These are phyloP conservation scores for Lactarius pseudohatsudake DNA, from an alignment of 768 basidiomycete genomes.

Conservation along the genomic window DNA sequence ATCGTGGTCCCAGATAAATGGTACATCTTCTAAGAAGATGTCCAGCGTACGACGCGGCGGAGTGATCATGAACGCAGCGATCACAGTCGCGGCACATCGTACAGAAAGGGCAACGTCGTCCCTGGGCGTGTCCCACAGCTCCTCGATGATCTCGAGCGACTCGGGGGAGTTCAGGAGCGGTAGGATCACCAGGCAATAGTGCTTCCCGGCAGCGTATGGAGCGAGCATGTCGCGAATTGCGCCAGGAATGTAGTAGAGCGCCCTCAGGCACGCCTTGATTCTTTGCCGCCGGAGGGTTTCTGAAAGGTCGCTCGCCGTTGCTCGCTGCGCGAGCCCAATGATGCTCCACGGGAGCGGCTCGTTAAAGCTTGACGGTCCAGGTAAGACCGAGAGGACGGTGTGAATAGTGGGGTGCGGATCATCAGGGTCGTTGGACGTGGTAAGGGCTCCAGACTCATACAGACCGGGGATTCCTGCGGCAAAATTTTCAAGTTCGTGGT, in stretches of 20 bases:
- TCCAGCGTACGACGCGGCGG: too few relatives aligned
- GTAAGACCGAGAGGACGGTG: neutral
- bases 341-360: conserved; percentile 1
- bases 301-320: neutral
- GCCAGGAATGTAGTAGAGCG: neutral
- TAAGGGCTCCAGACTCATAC: too few relatives aligned
- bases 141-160: neutral
- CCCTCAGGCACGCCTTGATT: neutral
- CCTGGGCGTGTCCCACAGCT: too few relatives aligned
- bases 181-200: neutral
- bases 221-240: neutral
- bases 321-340: neutral
- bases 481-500: too few relatives aligned
- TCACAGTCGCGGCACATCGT: too few relatives aligned
- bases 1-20: too few relatives aligned
- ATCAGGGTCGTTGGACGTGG: too few relatives aligned
- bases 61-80: too few relatives aligned
- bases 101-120: too few relatives aligned
- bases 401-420: too few relatives aligned
- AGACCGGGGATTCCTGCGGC: too few relatives aligned
- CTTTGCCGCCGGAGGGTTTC: neutral
- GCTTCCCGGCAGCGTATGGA: neutral
- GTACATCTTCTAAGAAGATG: too few relatives aligned
- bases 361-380: conserved; percentile 2
- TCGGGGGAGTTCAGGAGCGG: neutral